Evolutionary conservation across 2,329 filamentous ascomycete genomes (phyloP).

Genomic region (Fusarium tjaetaba): DNA sequence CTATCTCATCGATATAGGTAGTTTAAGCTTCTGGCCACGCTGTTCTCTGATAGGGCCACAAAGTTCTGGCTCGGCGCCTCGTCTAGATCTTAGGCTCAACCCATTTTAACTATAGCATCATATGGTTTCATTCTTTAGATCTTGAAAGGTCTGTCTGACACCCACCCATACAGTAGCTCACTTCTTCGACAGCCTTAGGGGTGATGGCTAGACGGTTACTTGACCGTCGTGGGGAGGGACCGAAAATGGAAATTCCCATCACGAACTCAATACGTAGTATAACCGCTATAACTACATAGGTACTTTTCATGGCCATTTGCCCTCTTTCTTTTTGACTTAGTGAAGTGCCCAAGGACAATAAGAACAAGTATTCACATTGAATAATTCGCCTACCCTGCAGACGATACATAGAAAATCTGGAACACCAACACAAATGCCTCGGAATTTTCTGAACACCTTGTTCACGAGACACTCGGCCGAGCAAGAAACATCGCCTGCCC

Average conservation of each 20-base stretch:
- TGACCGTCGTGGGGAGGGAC: neutral
- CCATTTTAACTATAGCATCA: neutral
- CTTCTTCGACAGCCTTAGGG: neutral
- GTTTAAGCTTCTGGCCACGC: conserved; percentile 1
- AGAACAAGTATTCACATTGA: neutral
- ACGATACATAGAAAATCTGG: neutral
- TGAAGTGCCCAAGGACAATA: neutral
- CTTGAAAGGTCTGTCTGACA: neutral
- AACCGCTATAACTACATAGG: neutral
- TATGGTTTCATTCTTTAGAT: neutral
- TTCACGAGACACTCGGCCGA: conserved; percentile 14
- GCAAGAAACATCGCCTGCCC: neutral
- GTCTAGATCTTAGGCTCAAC: neutral
- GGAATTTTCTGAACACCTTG: neutral
- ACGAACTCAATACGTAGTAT: neutral
- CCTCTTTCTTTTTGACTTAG: neutral
- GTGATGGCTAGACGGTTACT: neutral
- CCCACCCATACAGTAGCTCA: neutral
- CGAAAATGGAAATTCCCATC: neutral
- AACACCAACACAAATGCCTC: neutral
- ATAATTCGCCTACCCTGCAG: neutral
- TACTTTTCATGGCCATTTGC: neutral
- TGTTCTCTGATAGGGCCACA: conserved; percentile 9
- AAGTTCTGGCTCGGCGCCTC: conserved; percentile 6
- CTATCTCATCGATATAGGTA: neutral